Evolutionary conservation across 495 filamentous ascomycete species (phyloP), one percentile per base, ranked within the genome.

Genomic region (Bacidia rubella): DNA sequence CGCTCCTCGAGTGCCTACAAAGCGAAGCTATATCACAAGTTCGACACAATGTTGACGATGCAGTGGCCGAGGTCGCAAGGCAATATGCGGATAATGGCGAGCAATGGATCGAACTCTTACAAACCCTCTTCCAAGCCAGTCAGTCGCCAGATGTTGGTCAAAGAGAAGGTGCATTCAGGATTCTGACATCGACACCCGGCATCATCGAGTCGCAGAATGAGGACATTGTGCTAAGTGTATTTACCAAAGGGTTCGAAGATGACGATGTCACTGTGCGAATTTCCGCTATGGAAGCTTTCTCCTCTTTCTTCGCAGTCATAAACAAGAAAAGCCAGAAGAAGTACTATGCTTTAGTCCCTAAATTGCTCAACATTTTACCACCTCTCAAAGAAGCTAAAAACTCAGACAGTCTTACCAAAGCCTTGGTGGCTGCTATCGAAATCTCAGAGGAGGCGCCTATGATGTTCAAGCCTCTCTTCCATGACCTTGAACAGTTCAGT

Each of bases 181-280:
- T 99, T 53, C 95, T 99, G 63, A 83, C 87, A 38, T 90, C 88
- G 0, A 96, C 93, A 7, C 93, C 93, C 17, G 87, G 86, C 19
- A 89, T 99, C 60, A 97, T 99, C 59, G 89, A 95, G 66, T 90
- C 83, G 67, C 87, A 94, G 60, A 90, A 99, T 60, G 86, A 94
- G 60, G 83, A 87, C 55, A 78, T 82, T 21, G 88, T 97, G 12
- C 68, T 89, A 11, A 72, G 74, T 32, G 89, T 90, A 2, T 99
- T 99, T 63, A 78, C 82, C 51, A 84, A 81, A 57, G 93, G 90
- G 17, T 95, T 99, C 69, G 86, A 86, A 57, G 93, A 99, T 69
- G 80, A 81, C 22, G 82, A 87, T 27, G 79, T 87, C 38, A 68
- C 77, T 19, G 87, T 93, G 80, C 40, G 89, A 43, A 80, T 97